Base-by-base conservation (phyloP, 1,284 basidiomycete genomes). In the Malassezia brasiliensis region DNA sequence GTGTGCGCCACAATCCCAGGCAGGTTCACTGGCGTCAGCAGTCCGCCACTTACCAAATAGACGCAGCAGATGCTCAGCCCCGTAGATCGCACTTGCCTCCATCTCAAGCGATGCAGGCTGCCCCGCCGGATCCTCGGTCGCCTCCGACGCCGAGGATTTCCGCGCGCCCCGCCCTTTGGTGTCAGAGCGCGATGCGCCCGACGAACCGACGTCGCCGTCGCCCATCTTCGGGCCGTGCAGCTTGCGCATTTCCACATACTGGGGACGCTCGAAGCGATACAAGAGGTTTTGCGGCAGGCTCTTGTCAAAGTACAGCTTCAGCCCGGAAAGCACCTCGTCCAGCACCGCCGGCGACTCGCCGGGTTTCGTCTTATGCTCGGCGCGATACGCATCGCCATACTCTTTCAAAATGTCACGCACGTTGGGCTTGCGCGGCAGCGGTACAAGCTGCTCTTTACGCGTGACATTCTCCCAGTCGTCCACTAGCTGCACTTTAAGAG, bases 381-480 rank as follows among this genome's bases (percentile, higher is more conserved):
- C 45, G 7, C 28, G 25, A 47, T 69, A 64, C 34, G 66, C 60
- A 11, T 45, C 61, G 11, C 59, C 51, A 76, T 90, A 98, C 64
- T 90, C 83, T 47, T 85, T 78, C 2, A 96, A 79, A 12, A 96
- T 78, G 45, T 86, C 81, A 12, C 83, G 78, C 1, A 96, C 90
- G 50, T 80, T 87, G 0, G 90, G 91, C 35, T 77, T 81, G 36
- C 90, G 81, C 5, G 93, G 90, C 6, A 98, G 78, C 0, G 85
- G 80, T 1, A 96, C 88, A 32, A 96, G 81, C 87, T 91, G 50
- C 68, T 84, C 85, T 71, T 91, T 88, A 78, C 96, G 96, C 50
- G 93, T 98, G 39, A 98, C 84, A 15, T 85, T 84, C 77, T 98
- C 93, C 93, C 93, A 98, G 68, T 98, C 94, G 68, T 98, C 91